Conservation (phyloP, 345 rosid species). For the Streptanthus diversifolius region DNA sequence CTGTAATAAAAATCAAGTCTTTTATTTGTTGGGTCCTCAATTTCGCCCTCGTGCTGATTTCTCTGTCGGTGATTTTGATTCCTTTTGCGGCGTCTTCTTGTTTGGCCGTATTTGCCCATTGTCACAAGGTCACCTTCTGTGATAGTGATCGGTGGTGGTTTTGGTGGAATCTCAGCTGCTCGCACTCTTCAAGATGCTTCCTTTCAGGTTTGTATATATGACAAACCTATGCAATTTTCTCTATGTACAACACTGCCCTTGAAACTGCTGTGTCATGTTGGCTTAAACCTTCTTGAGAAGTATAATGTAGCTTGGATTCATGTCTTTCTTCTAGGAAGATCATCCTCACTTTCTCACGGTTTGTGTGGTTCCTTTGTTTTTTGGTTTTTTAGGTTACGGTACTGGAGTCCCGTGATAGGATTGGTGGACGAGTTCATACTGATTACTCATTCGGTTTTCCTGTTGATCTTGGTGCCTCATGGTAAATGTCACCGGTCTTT, state of each 20-base stretch:
- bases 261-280: neutral
- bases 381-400: constrained; percentile 57
- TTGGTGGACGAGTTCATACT: constrained; percentile 84
- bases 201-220: constrained; percentile 59
- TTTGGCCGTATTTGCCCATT: constrained; percentile 13
- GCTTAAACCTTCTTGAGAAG: neutral
- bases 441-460: constrained; percentile 90
- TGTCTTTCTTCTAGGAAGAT: neutral
- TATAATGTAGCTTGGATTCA: neutral
- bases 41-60: neutral
- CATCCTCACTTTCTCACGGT: constrained; percentile 6
- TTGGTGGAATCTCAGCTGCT: constrained; percentile 91
- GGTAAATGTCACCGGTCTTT: constrained; percentile 42
- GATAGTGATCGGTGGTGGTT: constrained; percentile 84
- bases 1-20: neutral
- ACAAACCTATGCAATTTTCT: neutral
- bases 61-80: constrained; percentile 26
- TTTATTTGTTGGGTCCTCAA: neutral
- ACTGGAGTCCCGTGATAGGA: constrained; percentile 80
- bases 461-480: constrained; percentile 95
- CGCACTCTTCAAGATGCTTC: constrained; percentile 87
- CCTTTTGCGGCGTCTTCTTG: neutral
- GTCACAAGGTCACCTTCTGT: constrained; percentile 68
- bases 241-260: neutral
- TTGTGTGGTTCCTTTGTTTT: neutral